Percentiles rank a stretch among this genome's conserved stretches.
Conservation (phyloP, 257 asterid genomes). For the Nicotiana sylvestris region DNA sequence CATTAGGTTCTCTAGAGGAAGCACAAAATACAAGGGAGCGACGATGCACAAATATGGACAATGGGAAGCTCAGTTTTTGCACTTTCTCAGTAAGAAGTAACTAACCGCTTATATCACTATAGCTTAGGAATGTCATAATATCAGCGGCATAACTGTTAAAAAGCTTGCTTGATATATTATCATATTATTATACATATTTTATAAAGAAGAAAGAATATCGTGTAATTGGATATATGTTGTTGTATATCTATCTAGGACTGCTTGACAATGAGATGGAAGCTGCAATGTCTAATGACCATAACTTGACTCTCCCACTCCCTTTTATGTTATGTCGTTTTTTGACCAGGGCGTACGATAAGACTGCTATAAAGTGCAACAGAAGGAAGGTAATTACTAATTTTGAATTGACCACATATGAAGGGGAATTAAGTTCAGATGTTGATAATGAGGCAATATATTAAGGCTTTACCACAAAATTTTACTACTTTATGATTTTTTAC, state of each 20-base stretch:
- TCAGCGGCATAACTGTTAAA: too few relatives aligned
- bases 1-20: neutral
- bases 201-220: neutral
- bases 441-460: too few relatives aligned
- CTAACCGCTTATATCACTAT: neutral
- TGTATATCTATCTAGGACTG: neutral
- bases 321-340: neutral
- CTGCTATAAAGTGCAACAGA: neutral
- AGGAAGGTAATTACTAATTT: neutral
- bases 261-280: neutral
- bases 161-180: too few relatives aligned
- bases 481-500: too few relatives aligned
- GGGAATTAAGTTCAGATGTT: too few relatives aligned
- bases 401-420: neutral
- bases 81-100: neutral
- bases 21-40: neutral
- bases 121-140: too few relatives aligned
- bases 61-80: neutral
- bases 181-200: too few relatives aligned
- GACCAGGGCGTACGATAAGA: neutral
- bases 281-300: neutral
- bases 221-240: neutral
- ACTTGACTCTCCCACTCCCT: neutral
- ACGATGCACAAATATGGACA: neutral
- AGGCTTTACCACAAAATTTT: too few relatives aligned